Evolutionary conservation across 495 filamentous ascomycete genomes (phyloP).

Genomic region (Xylaria grammica): DNA sequence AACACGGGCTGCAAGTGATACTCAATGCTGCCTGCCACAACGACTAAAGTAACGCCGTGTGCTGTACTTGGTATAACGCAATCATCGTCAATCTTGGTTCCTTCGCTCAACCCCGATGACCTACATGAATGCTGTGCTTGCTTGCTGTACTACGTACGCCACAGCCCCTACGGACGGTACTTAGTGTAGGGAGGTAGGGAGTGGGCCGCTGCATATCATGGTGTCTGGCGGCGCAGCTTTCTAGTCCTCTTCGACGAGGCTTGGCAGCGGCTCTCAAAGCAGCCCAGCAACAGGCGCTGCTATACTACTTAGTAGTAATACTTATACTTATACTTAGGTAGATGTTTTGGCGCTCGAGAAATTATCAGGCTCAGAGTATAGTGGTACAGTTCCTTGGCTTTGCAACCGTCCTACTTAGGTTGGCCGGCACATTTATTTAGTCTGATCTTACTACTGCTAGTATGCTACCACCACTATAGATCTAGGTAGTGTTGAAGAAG

Average conservation of each 20-base stretch:
- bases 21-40: neutral
- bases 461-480: no score
- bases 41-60: neutral
- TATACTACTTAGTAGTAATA: no score
- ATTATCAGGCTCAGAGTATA: slow-evolving; percentile 16
- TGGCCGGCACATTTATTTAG: slow-evolving; percentile 16
- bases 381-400: slow-evolving; percentile 11
- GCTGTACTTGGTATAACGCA: no score
- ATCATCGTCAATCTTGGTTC: neutral
- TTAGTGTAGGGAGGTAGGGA: no score
- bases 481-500: no score
- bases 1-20: slow-evolving; percentile 2
- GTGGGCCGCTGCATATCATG: no score
- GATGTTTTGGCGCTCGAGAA: neutral
- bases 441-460: no score
- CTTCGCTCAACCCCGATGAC: neutral
- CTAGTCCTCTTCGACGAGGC: neutral
- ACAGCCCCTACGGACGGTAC: neutral
- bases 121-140: neutral
- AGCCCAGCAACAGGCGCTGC: no score
- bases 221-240: neutral
- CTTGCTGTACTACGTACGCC: neutral
- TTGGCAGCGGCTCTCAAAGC: no score
- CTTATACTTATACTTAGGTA: no score
- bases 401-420: slow-evolving; percentile 3